Base-by-base conservation (phyloP, 352 stramenopile species). In the Elongisporangium prolatum region DNA sequence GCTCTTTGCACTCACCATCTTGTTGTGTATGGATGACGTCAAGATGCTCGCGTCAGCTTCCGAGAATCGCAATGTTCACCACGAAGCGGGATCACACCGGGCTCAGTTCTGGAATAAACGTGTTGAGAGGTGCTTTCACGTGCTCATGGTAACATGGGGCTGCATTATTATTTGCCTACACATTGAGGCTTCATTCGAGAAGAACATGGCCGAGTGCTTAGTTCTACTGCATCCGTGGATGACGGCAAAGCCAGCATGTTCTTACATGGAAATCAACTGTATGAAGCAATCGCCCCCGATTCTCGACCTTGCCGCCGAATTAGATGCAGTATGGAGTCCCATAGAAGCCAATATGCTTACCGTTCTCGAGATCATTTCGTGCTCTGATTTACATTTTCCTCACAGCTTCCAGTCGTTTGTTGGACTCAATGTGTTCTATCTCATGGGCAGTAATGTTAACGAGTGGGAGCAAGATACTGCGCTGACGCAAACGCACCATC, bases 391-490 rank as follows among this genome's bases (percentile, higher is more conserved):
- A 7, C 24, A 34, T 34, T 34, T 34, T 34, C 24, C 24, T 8
- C 24, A 7, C 24, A 34, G 24, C 24, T 34, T 34, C 40, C 48
- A 28, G 20, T 21, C 21, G 7, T 69, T 77, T 21, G 21, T 6
- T 17, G 60, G 52, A 9, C 57, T 77, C 9, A 28, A 64, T 3
- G 66, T 63, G 0, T 28, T 77, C n/a, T 60, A 74, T 21, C 51
- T 77, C 22, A 72, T 59, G 63, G 68, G 64, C n/a, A 63, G 56
- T 3, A 59, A 28, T 14, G 56, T 77, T 18, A 17, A 47, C 0
- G 20, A 37, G 13, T 77, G 66, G 66, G 44, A 7, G 1, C 17
- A 24, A 11, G 50, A 62, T 3, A 59, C 63, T 10, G 55, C 52
- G 4, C 18, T 74, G n/a, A 66, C 47, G 0, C 10, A n/a, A 6